These are phyloP conservation scores for Paramecium pentaurelia DNA, from an alignment of 73 alveolate genomes.

Conservation along the genomic window DNA sequence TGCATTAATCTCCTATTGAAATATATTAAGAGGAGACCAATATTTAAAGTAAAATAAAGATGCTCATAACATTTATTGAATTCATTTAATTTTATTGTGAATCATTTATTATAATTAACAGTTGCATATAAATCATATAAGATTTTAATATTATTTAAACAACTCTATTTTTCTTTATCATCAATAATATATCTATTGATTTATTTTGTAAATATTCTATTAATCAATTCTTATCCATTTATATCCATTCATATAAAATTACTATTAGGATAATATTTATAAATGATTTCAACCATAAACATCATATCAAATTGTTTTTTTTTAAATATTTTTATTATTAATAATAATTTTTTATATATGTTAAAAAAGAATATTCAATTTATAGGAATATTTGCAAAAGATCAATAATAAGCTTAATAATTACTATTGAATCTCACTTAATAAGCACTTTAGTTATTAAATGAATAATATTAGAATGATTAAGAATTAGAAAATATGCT, in stretches of 20 bases:
- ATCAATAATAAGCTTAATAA: not conserved
- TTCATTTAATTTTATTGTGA: not conserved
- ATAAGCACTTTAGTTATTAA: not conserved
- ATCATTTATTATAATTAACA: not conserved
- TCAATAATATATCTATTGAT: not conserved
- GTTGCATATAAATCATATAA: not conserved
- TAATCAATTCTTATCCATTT: not conserved
- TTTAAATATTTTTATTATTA: too few relatives aligned
- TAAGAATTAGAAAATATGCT: not conserved
- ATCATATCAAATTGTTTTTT: too few relatives aligned
- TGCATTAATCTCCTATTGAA: not conserved
- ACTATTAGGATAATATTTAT: too few relatives aligned
- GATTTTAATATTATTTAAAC: not conserved
- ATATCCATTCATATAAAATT: too few relatives aligned
- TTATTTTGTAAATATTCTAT: not conserved
- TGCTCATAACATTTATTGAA: not conserved
- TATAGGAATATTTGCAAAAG: slow-evolving; percentile 28
- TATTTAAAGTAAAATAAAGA: not conserved
- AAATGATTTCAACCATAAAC: too few relatives aligned
- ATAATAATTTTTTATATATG: not conserved
- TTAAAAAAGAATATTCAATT: not conserved
- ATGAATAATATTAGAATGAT: not conserved
- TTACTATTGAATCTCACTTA: not conserved
- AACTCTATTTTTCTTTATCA: not conserved
- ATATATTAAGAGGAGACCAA: not conserved